Evolutionary conservation across 768 basidiomycete species (phyloP).

Genomic region (Trametes cinnabarina): DNA sequence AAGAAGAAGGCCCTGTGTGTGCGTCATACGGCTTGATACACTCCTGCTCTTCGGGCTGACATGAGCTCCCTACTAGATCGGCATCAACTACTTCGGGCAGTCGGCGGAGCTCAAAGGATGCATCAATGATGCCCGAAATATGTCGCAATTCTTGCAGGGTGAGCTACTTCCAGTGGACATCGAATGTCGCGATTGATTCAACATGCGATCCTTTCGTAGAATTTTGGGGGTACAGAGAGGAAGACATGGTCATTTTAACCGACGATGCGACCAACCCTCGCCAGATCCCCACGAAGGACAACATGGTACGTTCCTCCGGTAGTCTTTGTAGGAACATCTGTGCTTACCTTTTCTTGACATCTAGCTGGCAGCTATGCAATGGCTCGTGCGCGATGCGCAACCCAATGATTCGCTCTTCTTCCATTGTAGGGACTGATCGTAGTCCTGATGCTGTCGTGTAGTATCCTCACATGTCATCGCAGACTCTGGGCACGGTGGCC

Average conservation of each 20-base stretch:
- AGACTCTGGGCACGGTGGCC: constrained; percentile 97
- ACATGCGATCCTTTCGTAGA: constrained; percentile 26
- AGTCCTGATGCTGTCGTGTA: neutral
- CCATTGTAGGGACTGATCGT: constrained; percentile 37
- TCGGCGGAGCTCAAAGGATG: constrained; percentile 47
- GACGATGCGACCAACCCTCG: constrained; percentile 47
- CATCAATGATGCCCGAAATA: constrained; percentile 59
- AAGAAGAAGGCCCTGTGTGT: constrained; percentile 54
- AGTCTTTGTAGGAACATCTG: too few relatives aligned
- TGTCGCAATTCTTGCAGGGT: constrained; percentile 47
- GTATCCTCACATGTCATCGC: neutral
- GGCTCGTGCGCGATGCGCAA: constrained; percentile 53
- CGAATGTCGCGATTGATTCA: neutral
- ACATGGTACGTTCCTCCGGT: constrained; percentile 39
- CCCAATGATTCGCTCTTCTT: constrained; percentile 56
- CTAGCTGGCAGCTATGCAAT: constrained; percentile 53
- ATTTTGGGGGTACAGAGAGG: constrained; percentile 45
- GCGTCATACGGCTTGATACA: constrained; percentile 19
- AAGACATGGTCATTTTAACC: constrained; percentile 59
- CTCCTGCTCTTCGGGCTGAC: neutral
- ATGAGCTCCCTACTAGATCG: constrained; percentile 37
- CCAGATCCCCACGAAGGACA: constrained; percentile 49
- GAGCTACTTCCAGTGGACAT: constrained; percentile 1
- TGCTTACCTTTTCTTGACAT: neutral
- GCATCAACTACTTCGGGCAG: constrained; percentile 51